phyloP scores from a whole-genome alignment of 495 filamentous ascomycete genomes.

The Neurospora hispaniola region DNA sequence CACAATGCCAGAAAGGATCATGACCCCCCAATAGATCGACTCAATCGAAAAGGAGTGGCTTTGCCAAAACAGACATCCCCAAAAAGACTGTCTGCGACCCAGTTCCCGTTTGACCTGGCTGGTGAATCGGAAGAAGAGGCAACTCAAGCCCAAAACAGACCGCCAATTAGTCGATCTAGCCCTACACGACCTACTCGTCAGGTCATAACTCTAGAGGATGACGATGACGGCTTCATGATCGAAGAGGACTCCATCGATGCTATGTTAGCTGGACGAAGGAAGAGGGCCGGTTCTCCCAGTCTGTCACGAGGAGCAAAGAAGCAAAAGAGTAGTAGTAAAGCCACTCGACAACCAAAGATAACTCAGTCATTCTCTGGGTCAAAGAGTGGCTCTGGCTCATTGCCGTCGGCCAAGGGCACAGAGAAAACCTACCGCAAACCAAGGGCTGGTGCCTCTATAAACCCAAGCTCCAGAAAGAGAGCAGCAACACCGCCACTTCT shows the following conservation, averaged over 20 bases:
- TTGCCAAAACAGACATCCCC: conserved; percentile 21
- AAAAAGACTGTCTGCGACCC: conserved; percentile 9
- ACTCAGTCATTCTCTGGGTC: conserved; percentile 29
- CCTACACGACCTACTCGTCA: conserved; percentile 2
- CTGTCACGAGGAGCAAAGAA: conserved; percentile 6
- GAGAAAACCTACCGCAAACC: not conserved
- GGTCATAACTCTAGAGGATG: conserved; percentile 10
- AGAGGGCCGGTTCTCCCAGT: conserved; percentile 11
- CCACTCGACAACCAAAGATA: conserved; percentile 33
- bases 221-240: conserved; percentile 32
- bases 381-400: conserved; percentile 11
- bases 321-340: conserved; percentile 21
- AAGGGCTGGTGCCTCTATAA: not conserved
- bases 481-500: conserved; percentile 40
- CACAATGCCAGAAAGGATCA: conserved; percentile 29
- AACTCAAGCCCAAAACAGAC: not conserved
- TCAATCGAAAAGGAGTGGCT: conserved; percentile 47
- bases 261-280: conserved; percentile 39
- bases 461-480: conserved; percentile 5
- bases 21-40: conserved; percentile 20
- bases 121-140: conserved; percentile 28
- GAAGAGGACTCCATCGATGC: conserved; percentile 45
- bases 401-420: not conserved
- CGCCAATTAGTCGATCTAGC: not conserved
- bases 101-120: conserved; percentile 38